Evolutionary conservation across 2,329 filamentous ascomycete genomes (phyloP).

Genomic region (Chaetomium olivaceum): DNA sequence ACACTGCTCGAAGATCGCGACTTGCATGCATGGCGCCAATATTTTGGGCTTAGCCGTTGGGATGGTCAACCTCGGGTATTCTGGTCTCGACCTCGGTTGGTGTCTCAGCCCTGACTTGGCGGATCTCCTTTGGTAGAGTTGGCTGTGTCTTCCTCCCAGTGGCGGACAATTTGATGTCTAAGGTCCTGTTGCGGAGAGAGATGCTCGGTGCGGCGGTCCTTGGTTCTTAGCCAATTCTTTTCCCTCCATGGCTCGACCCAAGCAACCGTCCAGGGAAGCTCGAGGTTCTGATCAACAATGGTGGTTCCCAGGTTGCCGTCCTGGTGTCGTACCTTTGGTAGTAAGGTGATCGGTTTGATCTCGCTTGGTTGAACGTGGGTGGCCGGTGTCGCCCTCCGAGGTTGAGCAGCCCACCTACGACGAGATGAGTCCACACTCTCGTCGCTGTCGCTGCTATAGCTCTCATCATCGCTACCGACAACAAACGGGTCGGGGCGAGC

Average conservation of each 20-base stretch:
- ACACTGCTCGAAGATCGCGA: neutral
- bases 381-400: neutral
- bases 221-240: neutral
- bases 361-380: neutral
- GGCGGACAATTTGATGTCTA: neutral
- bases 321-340: neutral
- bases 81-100: constrained; percentile 18
- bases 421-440: neutral
- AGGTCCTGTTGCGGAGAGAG: neutral
- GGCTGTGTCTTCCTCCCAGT: neutral
- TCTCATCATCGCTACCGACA: neutral
- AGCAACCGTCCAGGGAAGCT: neutral
- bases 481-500: neutral
- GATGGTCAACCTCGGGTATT: constrained; percentile 13
- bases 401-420: neutral
- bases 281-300: neutral
- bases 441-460: neutral
- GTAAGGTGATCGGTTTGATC: neutral
- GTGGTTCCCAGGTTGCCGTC: neutral
- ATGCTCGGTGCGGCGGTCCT: neutral
- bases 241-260: neutral
- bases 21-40: neutral
- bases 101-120: constrained; percentile 6
- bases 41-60: neutral
- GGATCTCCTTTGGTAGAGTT: neutral